Base-by-base conservation (phyloP, 352 stramenopile species). In the Phytopythium ostracodes region DNA sequence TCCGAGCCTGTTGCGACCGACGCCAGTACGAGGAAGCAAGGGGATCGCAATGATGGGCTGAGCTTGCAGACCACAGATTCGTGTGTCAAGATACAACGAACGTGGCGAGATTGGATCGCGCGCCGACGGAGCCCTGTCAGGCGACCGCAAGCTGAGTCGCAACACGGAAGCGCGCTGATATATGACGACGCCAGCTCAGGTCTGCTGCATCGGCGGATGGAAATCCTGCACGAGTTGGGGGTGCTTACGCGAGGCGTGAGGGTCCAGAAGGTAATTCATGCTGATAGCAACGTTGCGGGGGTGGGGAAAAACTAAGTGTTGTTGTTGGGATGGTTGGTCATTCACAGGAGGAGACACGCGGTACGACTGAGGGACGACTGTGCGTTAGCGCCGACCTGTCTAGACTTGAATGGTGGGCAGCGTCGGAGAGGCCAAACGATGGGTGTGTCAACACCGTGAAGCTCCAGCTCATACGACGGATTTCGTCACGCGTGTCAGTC, bases 81-180 rank as follows among this genome's bases (percentile, higher is more conserved):
- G 17, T 65, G 31, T 50, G 12, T 57, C 47, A 67, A 58, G 27
- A 63, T 72, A 44, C 64, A 59, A 52, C 60, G 59, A 20, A 66
- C 53, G 17, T 72, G 68, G 55, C 25, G 55, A 8, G 55, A 60
- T 24, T 60, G 55, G 55, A 60, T 60, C n/a, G 55, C 55, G 11
- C 55, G 53, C 4, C 53, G 35, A 25, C n/a, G 35, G 17, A 20
- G 5, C 0, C 22, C 35, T 33, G 7, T 1, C 14, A 12, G 51
- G 18, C 51, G 25, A 11, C 10, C 25, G 22, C 14, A 25, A 22
- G 22, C 25, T 14, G 25, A 46, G 33, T 17, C 47, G 6, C 25
- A 27, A 14, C 51, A 42, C 1, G n/a, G 38, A 1, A 38, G 55
- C 27, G 4, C 55, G 10, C 27, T 60, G 22, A 4, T 60, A 12